Evolutionary conservation across 805 yeast genomes (phyloP).

Genomic region (Starmerella khaoyaiensis): DNA sequence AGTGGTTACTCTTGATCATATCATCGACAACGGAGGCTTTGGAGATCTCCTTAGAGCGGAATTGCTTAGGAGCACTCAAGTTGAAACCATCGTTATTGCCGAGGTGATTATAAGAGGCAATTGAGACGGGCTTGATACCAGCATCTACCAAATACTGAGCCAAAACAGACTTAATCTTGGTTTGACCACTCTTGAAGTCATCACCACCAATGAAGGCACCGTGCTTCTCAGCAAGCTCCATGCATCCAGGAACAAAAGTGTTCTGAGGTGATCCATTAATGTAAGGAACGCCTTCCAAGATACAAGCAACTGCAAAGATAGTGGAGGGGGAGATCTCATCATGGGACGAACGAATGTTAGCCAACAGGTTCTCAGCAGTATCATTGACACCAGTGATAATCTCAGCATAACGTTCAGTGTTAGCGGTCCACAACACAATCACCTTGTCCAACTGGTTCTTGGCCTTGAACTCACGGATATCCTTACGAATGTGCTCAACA

Average conservation of each 20-base stretch:
- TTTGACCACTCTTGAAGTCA: constrained; percentile 94
- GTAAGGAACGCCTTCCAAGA: constrained; percentile 77
- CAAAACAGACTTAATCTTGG: constrained; percentile 87
- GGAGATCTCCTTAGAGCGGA: constrained; percentile 89
- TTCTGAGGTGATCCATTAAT: constrained; percentile 96
- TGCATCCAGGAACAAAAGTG: constrained; percentile 91
- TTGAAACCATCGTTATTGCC: constrained; percentile 95
- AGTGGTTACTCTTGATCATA: constrained; percentile 74
- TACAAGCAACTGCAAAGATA: constrained; percentile 86
- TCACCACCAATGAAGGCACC: constrained; percentile 84
- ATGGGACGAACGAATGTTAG: constrained; percentile 64
- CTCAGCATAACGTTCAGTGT: constrained; percentile 86
- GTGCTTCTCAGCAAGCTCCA: constrained; percentile 73
- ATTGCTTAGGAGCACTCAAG: constrained; percentile 81
- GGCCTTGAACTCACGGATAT: constrained; percentile 64
- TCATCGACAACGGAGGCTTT: constrained; percentile 89
- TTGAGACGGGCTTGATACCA: constrained; percentile 86
- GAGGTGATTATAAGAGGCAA: constrained; percentile 90
- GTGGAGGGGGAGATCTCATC: constrained; percentile 84
- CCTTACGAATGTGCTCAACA: constrained; percentile 73
- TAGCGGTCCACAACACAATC: constrained; percentile 91
- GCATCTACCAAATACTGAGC: constrained; percentile 96
- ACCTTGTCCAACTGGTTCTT: constrained; percentile 70
- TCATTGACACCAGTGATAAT: constrained; percentile 72
- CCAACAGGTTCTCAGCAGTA: constrained; percentile 65